Evolutionary conservation across 139 green algal species (phyloP), one percentile per base, ranked within the genome.

Genomic region (Tetraselmis striata): DNA sequence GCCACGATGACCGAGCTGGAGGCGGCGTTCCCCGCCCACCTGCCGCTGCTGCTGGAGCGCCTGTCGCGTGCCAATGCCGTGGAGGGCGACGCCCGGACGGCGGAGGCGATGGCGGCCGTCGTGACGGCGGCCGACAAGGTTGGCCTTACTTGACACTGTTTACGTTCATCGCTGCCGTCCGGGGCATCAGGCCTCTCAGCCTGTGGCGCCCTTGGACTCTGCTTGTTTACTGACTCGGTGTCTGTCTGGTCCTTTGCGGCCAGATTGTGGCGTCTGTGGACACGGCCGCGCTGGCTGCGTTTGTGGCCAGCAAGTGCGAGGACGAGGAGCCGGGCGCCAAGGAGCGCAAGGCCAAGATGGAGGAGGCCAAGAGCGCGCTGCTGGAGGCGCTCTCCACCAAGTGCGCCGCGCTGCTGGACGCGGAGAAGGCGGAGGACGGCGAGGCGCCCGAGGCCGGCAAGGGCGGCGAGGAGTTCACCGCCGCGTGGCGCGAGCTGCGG

Each of bases 21-120:
- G 30, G 76, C 30, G 11, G 80, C 78, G n/a, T 82, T 89, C 77
- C 90, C 90, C 0, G 67, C 28, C 23, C 89, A 95, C 83, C 86
- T 97, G 87, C 91, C 93, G 2, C 83, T 96, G 77, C 88, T 95
- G 79, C 79, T 84, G 76, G 91, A 95, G 89, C 77, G 84, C 28
- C 80, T 96, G 31, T 86, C 85, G 75, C 88, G 89, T 2, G 74
- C 74, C 74, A 77, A 77, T 18, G 74, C 2, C 2, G 74, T 67
- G 45, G 45, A 67, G 45, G 45, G 45, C 5, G 45, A 67, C 11
- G 11, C 5, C 11, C 45, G 45, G 45, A 67, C 45, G 58, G 23
- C 89, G 77, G 84, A 77, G 28, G 79, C 32, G 2, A 77, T 5
- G 78, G 28, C 80, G 25, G 83, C 78, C 79, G 82, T 77, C 26